Evolutionary conservation across 2,329 filamentous ascomycete species (phyloP).

Genomic region (Tympanopsis confertula): DNA sequence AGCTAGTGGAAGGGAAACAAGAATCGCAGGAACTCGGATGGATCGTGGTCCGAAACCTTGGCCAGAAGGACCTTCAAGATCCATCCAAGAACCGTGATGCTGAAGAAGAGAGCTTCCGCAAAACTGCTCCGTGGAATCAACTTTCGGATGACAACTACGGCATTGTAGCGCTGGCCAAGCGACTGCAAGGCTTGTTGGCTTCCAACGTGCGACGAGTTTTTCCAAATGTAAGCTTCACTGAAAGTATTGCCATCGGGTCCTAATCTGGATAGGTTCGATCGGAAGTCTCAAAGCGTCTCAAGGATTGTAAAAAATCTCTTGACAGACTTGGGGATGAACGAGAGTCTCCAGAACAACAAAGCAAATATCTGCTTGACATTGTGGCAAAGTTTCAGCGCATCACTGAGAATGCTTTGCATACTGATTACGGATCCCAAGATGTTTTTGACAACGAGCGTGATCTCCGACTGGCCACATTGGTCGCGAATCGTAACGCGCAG

Average conservation of each 20-base stretch:
- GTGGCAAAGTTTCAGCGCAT: too few relatives aligned
- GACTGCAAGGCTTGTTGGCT: constrained; percentile 22
- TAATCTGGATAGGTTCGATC: constrained; percentile 4
- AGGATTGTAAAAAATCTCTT: too few relatives aligned
- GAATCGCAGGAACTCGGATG: constrained; percentile 32
- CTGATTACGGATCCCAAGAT: too few relatives aligned
- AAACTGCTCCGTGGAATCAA: constrained; percentile 22
- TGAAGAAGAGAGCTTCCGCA: too few relatives aligned
- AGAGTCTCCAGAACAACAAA: too few relatives aligned
- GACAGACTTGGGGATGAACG: too few relatives aligned
- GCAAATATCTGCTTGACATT: too few relatives aligned
- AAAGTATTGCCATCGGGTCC: constrained; percentile 7
- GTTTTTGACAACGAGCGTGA: too few relatives aligned
- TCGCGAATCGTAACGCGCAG: too few relatives aligned
- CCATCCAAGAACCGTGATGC: constrained; percentile 14
- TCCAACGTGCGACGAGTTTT: constrained; percentile 24
- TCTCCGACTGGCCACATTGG: too few relatives aligned
- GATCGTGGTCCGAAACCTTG: constrained; percentile 33
- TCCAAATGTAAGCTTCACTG: constrained; percentile 12
- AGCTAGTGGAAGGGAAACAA: constrained; percentile 27
- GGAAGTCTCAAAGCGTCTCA: constrained; percentile 6
- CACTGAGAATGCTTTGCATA: too few relatives aligned
- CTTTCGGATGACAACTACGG: constrained; percentile 17
- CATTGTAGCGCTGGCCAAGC: constrained; percentile 17
- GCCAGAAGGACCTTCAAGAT: constrained; percentile 25